Evolutionary conservation across 306 rosid species (phyloP), one percentile per base, ranked within the genome.

Genomic region (Trifolium dubium): DNA sequence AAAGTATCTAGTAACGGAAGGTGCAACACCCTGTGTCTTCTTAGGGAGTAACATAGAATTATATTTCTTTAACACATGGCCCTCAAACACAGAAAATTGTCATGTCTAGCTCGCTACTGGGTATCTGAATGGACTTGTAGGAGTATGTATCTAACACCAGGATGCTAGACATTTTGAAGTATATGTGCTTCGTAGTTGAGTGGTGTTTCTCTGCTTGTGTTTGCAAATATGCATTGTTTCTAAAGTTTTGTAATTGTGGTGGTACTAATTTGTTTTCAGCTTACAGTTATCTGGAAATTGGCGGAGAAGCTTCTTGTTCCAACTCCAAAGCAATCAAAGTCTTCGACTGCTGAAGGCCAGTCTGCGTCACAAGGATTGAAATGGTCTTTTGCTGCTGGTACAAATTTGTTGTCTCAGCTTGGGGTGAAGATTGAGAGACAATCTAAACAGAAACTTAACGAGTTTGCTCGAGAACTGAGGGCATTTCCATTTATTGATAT

Each of bases 231-330:
- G 35, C 63, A 23, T 72, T 63, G 19, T 53, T 77, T 28, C 62
- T 75, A 67, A 30, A 67, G 79, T 73, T 82, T 72, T 69, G 62
- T 81, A 64, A 65, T 86, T 35, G 77, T 84, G 66, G 82, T 83
- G 65, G 77, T 81, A 83, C 92, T 94, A 83, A 89, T 88, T 83
- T 77, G 81, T 79, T 83, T 86, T 87, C 87, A 89, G 92, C 86
- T 83, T 89, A 87, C 99, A 94, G 99, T 94, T 88, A 60, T 94
- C 80, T 94, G 97, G 99, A 94, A 89, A 82, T 64, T 94, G 85
- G 92, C 86, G 86, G 96, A 88, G 88, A 94, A 85, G 82, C 80
- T 92, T 70, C 81, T 88, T 65, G 60, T 44, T 78, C 97, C 95
- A 2, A 81, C 71, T 80, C 92, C 90, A 0, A 89, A 87, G 82